phyloP scores from a whole-genome alignment of 2,329 filamentous ascomycete genomes.

The Shiraia sp. region DNA sequence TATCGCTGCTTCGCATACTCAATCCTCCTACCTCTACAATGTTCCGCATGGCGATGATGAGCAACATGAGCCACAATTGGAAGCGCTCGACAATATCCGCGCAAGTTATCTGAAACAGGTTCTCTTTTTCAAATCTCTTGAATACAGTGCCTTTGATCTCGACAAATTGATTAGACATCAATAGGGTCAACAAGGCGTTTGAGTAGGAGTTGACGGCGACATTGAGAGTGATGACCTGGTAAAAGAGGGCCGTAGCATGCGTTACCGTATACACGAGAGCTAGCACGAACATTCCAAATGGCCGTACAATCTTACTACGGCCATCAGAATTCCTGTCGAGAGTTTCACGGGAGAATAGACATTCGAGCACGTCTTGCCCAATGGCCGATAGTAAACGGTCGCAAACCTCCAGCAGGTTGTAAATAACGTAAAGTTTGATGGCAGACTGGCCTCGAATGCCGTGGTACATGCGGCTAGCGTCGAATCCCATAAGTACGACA shows the following conservation, averaged over 20 bases:
- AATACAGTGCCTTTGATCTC: constrained; percentile 99
- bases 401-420: constrained; percentile 92
- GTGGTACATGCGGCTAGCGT: constrained; percentile 97
- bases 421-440: constrained; percentile 98
- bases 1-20: constrained; percentile 52
- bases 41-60: constrained; percentile 95
- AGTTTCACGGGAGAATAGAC: constrained; percentile 90
- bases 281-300: constrained; percentile 87
- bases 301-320: constrained; percentile 85
- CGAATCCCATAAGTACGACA: constrained; percentile 82
- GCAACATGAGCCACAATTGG: constrained; percentile 94
- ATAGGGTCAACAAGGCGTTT: constrained; percentile 86
- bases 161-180: constrained; percentile 97
- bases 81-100: constrained; percentile 97
- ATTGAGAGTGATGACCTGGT: constrained; percentile 96
- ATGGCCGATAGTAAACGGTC: constrained; percentile 89
- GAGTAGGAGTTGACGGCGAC: constrained; percentile 99
- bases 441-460: constrained; percentile 94
- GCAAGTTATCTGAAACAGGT: constrained; percentile 93
- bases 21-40: constrained; percentile 93
- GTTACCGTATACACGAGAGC: constrained; percentile 85
- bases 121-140: constrained; percentile 98
- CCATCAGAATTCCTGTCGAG: constrained; percentile 85
- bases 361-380: constrained; percentile 95
- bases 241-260: constrained; percentile 88